Conservation (phyloP, 2,329 filamentous ascomycete species). For the Hirsutella rhossiliensis region DNA sequence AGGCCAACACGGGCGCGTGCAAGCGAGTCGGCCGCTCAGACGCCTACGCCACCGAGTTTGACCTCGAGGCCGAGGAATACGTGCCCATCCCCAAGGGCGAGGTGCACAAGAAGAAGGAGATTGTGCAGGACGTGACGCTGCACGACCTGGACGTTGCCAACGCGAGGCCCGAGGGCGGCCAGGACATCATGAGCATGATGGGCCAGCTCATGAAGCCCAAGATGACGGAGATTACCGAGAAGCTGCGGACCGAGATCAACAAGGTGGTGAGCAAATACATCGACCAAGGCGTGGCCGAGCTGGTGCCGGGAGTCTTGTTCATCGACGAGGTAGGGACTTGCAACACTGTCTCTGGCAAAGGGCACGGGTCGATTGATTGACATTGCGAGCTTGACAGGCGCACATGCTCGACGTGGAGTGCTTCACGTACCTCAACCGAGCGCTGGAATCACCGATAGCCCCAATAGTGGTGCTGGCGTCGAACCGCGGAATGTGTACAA, state of each 20-base stretch:
- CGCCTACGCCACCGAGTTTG: slow-evolving; percentile 96
- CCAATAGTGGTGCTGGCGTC: slow-evolving; percentile 96
- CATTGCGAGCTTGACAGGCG: slow-evolving; percentile 43
- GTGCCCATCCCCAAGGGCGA: slow-evolving; percentile 98
- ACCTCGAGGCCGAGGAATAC: slow-evolving; percentile 97
- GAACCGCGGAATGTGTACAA: slow-evolving; percentile 87
- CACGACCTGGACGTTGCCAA: slow-evolving; percentile 97
- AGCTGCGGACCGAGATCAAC: slow-evolving; percentile 91
- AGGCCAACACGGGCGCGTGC: slow-evolving; percentile 96
- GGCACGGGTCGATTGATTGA: slow-evolving; percentile 1
- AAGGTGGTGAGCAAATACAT: slow-evolving; percentile 99
- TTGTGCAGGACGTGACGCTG: slow-evolving; percentile 94
- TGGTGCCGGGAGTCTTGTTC: slow-evolving; percentile 96
- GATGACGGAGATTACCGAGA: slow-evolving; percentile 99
- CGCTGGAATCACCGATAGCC: slow-evolving; percentile 88
- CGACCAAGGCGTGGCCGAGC: slow-evolving; percentile 91
- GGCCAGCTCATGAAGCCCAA: slow-evolving; percentile 98
- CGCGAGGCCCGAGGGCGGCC: slow-evolving; percentile 84
- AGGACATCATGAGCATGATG: slow-evolving; percentile 99
- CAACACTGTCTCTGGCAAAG: neutral
- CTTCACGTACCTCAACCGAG: slow-evolving; percentile 97
- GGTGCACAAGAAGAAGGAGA: slow-evolving; percentile 99
- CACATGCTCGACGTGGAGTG: slow-evolving; percentile 99
- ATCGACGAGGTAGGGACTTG: slow-evolving; percentile 72
- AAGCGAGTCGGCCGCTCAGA: slow-evolving; percentile 94